Percentiles rank a stretch among this genome's conserved stretches.
Evolutionary conservation across 1,139 yeast species (phyloP).

Genomic region (Yamadazyma sp.): DNA sequence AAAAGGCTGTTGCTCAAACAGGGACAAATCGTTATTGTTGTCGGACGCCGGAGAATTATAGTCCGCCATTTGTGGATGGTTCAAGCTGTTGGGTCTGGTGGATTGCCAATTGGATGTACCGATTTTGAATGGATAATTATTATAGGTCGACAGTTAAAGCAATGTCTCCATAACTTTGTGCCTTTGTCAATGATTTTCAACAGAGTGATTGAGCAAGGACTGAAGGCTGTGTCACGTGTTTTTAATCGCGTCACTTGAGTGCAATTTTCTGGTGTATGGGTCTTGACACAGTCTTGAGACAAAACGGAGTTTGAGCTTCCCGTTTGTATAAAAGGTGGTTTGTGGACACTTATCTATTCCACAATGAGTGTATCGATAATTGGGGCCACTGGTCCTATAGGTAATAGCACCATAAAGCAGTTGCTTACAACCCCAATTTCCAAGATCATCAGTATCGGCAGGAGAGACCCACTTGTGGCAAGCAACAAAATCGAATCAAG

Average conservation of each 20-base stretch:
- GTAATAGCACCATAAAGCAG: neutral
- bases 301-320: too few relatives aligned
- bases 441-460: neutral
- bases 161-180: neutral
- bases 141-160: neutral
- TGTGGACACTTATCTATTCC: too few relatives aligned
- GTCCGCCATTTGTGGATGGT: neutral
- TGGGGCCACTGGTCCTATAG: conserved; percentile 1
- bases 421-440: neutral
- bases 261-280: neutral
- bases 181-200: neutral
- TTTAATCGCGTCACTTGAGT: neutral
- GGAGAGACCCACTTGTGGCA: neutral
- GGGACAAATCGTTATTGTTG: neutral
- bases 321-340: too few relatives aligned
- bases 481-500: neutral
- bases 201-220: neutral
- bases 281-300: too few relatives aligned
- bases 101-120: neutral
- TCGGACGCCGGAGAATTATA: neutral
- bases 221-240: neutral
- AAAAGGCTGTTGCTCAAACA: neutral
- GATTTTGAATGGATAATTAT: too few relatives aligned
- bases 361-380: neutral
- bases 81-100: neutral